Evolutionary conservation across 352 stramenopile species (phyloP).

Genomic region (Peronospora farinosa): DNA sequence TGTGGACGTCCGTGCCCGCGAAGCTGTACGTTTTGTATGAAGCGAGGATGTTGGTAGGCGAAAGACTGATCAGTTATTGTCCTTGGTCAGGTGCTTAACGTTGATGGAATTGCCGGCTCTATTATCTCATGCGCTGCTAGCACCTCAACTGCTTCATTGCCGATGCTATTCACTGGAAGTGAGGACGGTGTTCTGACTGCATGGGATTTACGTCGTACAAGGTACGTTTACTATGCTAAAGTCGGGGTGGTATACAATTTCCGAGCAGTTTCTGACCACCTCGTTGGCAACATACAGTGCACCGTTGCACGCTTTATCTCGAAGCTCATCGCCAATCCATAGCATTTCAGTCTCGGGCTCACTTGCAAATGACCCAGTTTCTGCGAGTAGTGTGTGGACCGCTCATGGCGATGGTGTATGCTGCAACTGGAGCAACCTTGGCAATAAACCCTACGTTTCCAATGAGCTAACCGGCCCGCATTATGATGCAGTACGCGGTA

Average conservation of each 20-base stretch:
- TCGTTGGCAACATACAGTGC: slow-evolving; percentile 14
- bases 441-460: slow-evolving; percentile 15
- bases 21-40: slow-evolving; percentile 24
- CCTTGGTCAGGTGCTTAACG: slow-evolving; percentile 30
- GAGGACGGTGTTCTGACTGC: slow-evolving; percentile 53
- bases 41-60: background rate
- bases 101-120: slow-evolving; percentile 28
- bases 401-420: slow-evolving; percentile 52
- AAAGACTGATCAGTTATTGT: background rate
- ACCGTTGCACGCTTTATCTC: slow-evolving; percentile 46
- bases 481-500: slow-evolving; percentile 60
- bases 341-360: slow-evolving; percentile 28
- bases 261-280: too few species aligned
- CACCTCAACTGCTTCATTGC: slow-evolving; percentile 12
- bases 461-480: slow-evolving; percentile 55
- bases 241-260: too few species aligned
- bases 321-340: slow-evolving; percentile 47
- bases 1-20: slow-evolving; percentile 47
- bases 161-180: slow-evolving; percentile 50
- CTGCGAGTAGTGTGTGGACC: slow-evolving; percentile 34
- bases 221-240: slow-evolving; percentile 15
- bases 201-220: slow-evolving; percentile 57
- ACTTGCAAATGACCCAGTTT: slow-evolving; percentile 7
- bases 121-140: slow-evolving; percentile 37
- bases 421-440: slow-evolving; percentile 44